Evolutionary conservation across 768 basidiomycete genomes (phyloP), one percentile per base, ranked within the genome.

Genomic region (Lactarius deliciosus): DNA sequence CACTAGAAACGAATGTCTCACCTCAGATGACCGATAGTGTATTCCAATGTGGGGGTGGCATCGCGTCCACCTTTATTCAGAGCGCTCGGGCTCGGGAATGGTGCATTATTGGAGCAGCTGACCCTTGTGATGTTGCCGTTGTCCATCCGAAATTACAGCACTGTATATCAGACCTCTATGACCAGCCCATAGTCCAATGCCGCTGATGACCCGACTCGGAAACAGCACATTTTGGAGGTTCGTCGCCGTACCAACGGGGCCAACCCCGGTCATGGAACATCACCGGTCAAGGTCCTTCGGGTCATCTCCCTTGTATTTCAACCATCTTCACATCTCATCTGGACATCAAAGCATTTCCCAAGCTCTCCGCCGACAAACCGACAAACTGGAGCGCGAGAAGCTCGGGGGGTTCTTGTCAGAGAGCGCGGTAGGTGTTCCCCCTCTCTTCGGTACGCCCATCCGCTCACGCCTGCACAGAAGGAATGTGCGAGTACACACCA

Each of bases 11-110:
- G 77, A 78, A 30, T 81, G 95, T 10, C 90, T 91, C 30, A 98
- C 96, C 0, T 78, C 85, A 0, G 75, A 79, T 16, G 89, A 87
- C 58, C 98, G 96, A 95, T 91, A 85, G n/a, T 96, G 92, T 94
- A 74, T 82, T 98, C 58, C 79, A 15, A 38, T 84, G 91, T 82
- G 34, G 87, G 34, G 78, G 86, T 38, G 80, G 86, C 36, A 77
- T 92, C 7, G 72, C 77, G 91, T 93, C 70, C 47, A 53, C 20
- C 57, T 57, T 22, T 58, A 28, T 45, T 34, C 20, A 5, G 22
- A n/a, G 55, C 62, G 41, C 16, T 16, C 16, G 41, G 6, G 30
- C 63, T 20, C 22, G 36, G 11, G 69, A 73, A 61, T n/a, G 60
- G 72, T 70, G 66, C 43, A 66, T 41, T 32, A 57, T 20, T 22